Evolutionary conservation across 2,329 filamentous ascomycete species (phyloP), one percentile per base, ranked within the genome.

Genomic region (Trichoderma sp.): DNA sequence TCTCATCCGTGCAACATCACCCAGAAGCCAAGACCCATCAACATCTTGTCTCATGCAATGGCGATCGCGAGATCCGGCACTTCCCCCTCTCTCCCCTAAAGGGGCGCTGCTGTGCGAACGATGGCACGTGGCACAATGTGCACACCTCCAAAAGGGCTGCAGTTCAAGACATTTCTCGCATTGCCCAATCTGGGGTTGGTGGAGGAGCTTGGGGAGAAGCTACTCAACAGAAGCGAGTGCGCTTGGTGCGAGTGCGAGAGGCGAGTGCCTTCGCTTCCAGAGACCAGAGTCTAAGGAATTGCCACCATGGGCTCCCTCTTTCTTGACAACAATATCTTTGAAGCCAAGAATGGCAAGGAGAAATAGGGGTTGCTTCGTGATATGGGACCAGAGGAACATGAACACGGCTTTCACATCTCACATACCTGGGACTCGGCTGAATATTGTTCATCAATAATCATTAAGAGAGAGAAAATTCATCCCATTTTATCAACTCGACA

Each of bases 91-190:
- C 47, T 32, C 36, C 34, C 66, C 62, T 12, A 63, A 61, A 62
- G n/a, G 24, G 26, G 30, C 39, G 36, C 53, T 26, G 9, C 28
- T 36, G 21, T 62, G 51, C 43, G 43, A 51, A 21, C n/a, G 43
- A 51, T 51, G 43, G 43, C 64, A 67, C 53, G 67, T 72, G 66
- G 71, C 39, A 72, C 71, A 60, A 57, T 69, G 71, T 69, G 71
- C 28, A 57, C 61, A 34, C 58, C 36, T 64, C 47, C 43, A 47
- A 61, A 72, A 24, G 26, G 57, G 47, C 65, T 51, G 56, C 62
- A 51, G 26, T 60, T 11, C n/a, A 47, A 72, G 71, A 72, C 71
- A 70, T 58, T 72, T 51, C 60, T 70, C 62, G 30, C 60, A 64
- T 64, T 71, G 26, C 39, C 64, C 36, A 68, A 72, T 70, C 39